Percentiles rank a stretch among this genome's conserved stretches.
phyloP scores from a whole-genome alignment of 768 basidiomycete species.

The Lactarius evosmus region DNA sequence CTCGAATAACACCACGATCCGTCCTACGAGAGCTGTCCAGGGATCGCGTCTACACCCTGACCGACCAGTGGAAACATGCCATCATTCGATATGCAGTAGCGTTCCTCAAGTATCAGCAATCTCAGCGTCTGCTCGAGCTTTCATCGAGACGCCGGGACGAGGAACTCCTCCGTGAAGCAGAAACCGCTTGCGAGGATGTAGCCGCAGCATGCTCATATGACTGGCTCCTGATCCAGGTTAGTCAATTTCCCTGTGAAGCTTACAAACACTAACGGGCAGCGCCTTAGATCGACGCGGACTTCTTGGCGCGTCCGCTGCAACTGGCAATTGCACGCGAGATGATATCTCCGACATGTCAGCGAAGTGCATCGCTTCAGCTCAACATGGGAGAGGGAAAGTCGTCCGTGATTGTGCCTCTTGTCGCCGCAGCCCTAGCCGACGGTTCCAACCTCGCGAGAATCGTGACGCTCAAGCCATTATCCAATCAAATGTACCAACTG shows the following conservation, averaged over 20 bases:
- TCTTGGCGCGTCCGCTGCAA: slow-evolving; percentile 45
- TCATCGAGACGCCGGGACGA: neutral
- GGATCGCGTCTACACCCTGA: slow-evolving; percentile 20
- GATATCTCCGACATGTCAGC: slow-evolving; percentile 39
- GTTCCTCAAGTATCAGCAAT: slow-evolving; percentile 13
- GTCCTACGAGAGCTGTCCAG: slow-evolving; percentile 28
- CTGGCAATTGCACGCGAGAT: slow-evolving; percentile 43
- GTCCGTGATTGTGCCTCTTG: slow-evolving; percentile 49
- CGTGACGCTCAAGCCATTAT: slow-evolving; percentile 47
- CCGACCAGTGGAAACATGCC: neutral
- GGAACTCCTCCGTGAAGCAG: slow-evolving; percentile 14
- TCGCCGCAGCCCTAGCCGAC: slow-evolving; percentile 41
- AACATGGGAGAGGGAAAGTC: slow-evolving; percentile 62
- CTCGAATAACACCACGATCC: slow-evolving; percentile 14
- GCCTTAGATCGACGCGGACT: slow-evolving; percentile 44
- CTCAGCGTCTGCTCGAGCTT: slow-evolving; percentile 14
- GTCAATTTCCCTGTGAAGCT: neutral
- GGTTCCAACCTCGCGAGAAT: slow-evolving; percentile 44
- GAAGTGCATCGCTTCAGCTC: slow-evolving; percentile 46
- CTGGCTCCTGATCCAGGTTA: slow-evolving; percentile 21
- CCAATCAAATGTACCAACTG: slow-evolving; percentile 46
- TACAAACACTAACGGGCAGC: neutral
- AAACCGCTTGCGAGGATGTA: neutral
- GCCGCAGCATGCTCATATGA: neutral
- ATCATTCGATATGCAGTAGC: neutral